phyloP scores from a whole-genome alignment of 2,329 filamentous ascomycete genomes.

The Diaporthe australafricana region DNA sequence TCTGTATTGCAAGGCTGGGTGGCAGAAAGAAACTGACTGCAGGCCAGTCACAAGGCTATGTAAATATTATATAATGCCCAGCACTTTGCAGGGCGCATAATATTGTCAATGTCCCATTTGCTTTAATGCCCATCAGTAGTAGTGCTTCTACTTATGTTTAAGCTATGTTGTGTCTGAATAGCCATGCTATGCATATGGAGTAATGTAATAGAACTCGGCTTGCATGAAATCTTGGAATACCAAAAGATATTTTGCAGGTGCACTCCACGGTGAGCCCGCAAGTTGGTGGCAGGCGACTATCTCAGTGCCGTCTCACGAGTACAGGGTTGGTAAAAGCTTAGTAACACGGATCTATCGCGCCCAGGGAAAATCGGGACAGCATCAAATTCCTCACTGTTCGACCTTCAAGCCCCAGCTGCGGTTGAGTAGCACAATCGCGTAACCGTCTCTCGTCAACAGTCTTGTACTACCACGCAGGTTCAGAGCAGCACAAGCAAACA shows the following conservation, averaged over 20 bases:
- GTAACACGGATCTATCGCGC: neutral
- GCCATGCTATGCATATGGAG: too few species aligned
- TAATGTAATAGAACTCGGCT: too few species aligned
- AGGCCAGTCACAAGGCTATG: neutral
- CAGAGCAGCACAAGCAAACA: neutral
- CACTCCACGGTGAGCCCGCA: too few species aligned
- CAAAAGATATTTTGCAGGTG: neutral
- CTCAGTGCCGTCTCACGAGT: neutral
- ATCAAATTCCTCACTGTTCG: neutral
- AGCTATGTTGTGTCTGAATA: neutral
- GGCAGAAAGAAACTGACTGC: neutral
- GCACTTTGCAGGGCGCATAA: neutral
- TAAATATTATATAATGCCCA: neutral
- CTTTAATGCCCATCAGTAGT: too few species aligned
- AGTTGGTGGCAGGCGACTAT: neutral
- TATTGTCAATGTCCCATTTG: too few species aligned
- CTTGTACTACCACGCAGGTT: neutral
- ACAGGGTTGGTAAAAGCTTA: conserved; percentile 1
- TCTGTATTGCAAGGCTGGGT: neutral
- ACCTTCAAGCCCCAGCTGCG: too few species aligned
- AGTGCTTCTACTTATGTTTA: too few species aligned
- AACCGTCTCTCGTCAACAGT: neutral
- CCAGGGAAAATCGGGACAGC: neutral
- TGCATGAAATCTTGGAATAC: too few species aligned
- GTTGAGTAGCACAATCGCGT: neutral